phyloP scores from a whole-genome alignment of 177 flowering plant species.

The Vitis hybrid region DNA sequence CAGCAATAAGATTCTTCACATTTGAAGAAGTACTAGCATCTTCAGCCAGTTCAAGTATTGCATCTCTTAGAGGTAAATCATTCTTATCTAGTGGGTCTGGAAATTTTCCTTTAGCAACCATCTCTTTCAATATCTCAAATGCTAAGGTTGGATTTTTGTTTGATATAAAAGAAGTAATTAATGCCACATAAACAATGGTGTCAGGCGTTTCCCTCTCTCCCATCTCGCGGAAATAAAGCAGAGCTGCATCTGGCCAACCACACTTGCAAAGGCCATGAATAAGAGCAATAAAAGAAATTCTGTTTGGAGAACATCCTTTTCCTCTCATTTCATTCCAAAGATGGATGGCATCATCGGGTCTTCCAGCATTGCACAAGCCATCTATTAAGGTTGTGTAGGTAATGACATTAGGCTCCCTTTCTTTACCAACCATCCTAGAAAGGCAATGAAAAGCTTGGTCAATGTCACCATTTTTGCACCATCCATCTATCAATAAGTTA shows the following conservation, averaged over 20 bases:
- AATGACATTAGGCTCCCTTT: conserved; percentile 61
- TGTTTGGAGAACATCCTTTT: conserved; percentile 63
- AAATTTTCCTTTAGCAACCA: conserved; percentile 44
- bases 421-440: conserved; percentile 50
- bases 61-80: conserved; percentile 31
- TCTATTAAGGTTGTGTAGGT: conserved; percentile 77
- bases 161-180: conserved; percentile 54
- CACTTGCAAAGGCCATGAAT: conserved; percentile 81
- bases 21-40: conserved; percentile 44
- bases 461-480: conserved; percentile 62
- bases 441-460: conserved; percentile 56
- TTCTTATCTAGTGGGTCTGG: conserved; percentile 52
- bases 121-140: conserved; percentile 47
- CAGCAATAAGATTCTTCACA: conserved; percentile 42
- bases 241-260: conserved; percentile 41
- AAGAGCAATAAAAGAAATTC: conserved; percentile 68
- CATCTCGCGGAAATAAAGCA: conserved; percentile 57
- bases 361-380: conserved; percentile 71
- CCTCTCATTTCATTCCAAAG: conserved; percentile 70
- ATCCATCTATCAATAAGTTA: conserved; percentile 72
- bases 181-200: conserved; percentile 47
- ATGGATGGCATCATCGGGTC: conserved; percentile 61
- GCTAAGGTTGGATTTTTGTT: conserved; percentile 33
- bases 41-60: conserved; percentile 38
- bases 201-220: conserved; percentile 62